Conservation (phyloP, 2,329 filamentous ascomycete genomes). For the Zymoseptoria passerinii region DNA sequence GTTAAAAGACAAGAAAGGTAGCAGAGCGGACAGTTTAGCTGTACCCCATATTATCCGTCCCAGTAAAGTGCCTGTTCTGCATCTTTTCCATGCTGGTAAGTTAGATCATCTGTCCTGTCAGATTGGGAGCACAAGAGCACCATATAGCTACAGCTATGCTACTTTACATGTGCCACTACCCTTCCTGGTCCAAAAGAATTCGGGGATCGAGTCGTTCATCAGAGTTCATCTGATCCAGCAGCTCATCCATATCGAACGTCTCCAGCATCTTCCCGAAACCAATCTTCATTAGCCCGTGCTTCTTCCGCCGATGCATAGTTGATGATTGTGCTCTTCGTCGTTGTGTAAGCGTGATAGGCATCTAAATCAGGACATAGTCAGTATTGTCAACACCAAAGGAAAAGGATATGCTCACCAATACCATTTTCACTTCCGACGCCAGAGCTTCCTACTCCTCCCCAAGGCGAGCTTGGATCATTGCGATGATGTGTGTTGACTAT, state of each 20-base stretch:
- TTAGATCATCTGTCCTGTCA: neutral
- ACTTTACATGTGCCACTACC: neutral
- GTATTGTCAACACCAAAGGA: neutral
- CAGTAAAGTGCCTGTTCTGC: too few species aligned
- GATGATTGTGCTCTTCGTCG: conserved; percentile 58
- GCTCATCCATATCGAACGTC: conserved; percentile 53
- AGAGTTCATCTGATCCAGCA: conserved; percentile 2
- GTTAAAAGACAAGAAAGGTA: too few species aligned
- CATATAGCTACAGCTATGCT: neutral
- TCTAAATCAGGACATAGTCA: conserved; percentile 17
- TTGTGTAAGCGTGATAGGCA: conserved; percentile 38
- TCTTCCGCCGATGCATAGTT: conserved; percentile 56
- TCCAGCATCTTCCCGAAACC: conserved; percentile 54
- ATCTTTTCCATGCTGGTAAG: too few species aligned
- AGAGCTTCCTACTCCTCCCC: conserved; percentile 55
- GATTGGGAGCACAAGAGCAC: neutral
- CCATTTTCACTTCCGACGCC: conserved; percentile 69
- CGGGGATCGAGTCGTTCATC: neutral
- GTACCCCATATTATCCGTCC: too few species aligned
- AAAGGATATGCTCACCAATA: conserved; percentile 48
- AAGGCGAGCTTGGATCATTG: conserved; percentile 63
- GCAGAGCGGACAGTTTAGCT: too few species aligned
- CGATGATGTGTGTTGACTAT: conserved; percentile 52
- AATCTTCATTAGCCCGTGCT: conserved; percentile 49
- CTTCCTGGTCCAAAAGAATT: neutral